phyloP scores from a whole-genome alignment of 768 basidiomycete genomes.

The Scleroderma bovista region DNA sequence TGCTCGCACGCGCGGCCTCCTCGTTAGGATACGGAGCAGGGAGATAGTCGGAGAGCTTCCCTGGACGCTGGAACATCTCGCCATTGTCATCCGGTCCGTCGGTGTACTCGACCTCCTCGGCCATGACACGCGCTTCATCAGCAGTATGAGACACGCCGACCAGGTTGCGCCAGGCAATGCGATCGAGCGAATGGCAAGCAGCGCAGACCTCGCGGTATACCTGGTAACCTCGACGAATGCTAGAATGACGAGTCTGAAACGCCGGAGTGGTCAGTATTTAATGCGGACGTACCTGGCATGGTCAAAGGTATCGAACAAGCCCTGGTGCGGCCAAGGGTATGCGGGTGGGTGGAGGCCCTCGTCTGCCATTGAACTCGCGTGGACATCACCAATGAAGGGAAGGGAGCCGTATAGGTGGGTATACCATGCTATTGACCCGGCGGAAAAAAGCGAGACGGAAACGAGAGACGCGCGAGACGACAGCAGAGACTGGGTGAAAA shows the following conservation, averaged over 20 bases:
- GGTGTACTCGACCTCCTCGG: conserved; percentile 94
- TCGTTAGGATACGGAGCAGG: conserved; percentile 95
- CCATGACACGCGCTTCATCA: conserved; percentile 84
- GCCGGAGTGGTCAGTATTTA: conserved; percentile 8
- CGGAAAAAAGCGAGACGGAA: conserved; percentile 71
- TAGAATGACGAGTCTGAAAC: conserved; percentile 27
- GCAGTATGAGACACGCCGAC: conserved; percentile 97
- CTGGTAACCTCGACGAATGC: conserved; percentile 92
- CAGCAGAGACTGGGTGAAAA: conserved; percentile 47
- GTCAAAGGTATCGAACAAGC: conserved; percentile 87
- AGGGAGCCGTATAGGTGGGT: conserved; percentile 87
- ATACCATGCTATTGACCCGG: conserved; percentile 94
- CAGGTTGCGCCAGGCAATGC: conserved; percentile 99
- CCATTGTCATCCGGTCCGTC: conserved; percentile 94
- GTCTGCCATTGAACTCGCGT: conserved; percentile 88
- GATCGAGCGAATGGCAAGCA: conserved; percentile 97
- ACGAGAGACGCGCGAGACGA: conserved; percentile 70
- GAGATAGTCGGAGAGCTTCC: conserved; percentile 97
- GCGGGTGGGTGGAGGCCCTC: conserved; percentile 86
- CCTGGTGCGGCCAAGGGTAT: conserved; percentile 92
- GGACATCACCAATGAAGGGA: conserved; percentile 87
- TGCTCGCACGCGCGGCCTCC: conserved; percentile 91
- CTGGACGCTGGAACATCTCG: conserved; percentile 98
- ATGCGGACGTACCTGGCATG: conserved; percentile 75
- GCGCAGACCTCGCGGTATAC: conserved; percentile 99